A percentile compares a stretch with the other conserved stretches of the same genome.
Evolutionary conservation across 208 protist species (phyloP).

Genomic region (Trypanosoma theileri): DNA sequence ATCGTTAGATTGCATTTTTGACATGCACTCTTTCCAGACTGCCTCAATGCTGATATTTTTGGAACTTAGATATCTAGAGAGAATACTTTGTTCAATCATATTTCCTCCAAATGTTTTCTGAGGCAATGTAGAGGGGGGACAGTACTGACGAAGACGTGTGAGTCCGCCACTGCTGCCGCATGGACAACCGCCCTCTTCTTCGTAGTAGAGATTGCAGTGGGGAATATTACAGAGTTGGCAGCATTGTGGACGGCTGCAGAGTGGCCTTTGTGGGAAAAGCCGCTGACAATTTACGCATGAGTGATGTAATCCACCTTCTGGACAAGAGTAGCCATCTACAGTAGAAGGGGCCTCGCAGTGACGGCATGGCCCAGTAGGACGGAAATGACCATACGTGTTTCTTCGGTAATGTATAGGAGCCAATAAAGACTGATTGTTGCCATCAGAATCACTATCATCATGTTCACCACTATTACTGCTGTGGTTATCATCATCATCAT

Average conservation of each 20-base stretch:
- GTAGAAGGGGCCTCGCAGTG: constrained; percentile 52
- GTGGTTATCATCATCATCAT: constrained; percentile 5
- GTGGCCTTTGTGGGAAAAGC: constrained; percentile 73
- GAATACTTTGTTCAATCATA: constrained; percentile 65
- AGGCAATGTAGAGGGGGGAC: constrained; percentile 32
- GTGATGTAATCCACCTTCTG: constrained; percentile 46
- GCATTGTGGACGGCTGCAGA: constrained; percentile 66
- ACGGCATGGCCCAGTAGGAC: constrained; percentile 32
- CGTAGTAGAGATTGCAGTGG: constrained; percentile 81
- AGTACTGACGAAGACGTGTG: constrained; percentile 25
- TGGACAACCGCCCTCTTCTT: constrained; percentile 39
- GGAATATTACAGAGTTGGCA: constrained; percentile 76
- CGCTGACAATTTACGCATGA: constrained; percentile 41
- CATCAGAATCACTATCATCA: not conserved
- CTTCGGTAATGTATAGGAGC: not conserved
- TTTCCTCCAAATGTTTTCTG: constrained; percentile 67
- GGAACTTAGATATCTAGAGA: constrained; percentile 54
- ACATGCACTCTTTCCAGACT: constrained; percentile 56
- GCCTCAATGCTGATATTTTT: constrained; percentile 31
- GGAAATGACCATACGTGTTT: constrained; percentile 1
- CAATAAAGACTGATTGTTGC: not conserved
- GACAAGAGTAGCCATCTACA: constrained; percentile 72
- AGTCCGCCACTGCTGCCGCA: not conserved
- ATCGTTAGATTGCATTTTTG: constrained; percentile 36
- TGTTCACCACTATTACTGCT: constrained; percentile 12